Evolutionary conservation across 2,329 filamentous ascomycete genomes (phyloP), one percentile per base, ranked within the genome.

Genomic region (Cordyceps pruinosa): DNA sequence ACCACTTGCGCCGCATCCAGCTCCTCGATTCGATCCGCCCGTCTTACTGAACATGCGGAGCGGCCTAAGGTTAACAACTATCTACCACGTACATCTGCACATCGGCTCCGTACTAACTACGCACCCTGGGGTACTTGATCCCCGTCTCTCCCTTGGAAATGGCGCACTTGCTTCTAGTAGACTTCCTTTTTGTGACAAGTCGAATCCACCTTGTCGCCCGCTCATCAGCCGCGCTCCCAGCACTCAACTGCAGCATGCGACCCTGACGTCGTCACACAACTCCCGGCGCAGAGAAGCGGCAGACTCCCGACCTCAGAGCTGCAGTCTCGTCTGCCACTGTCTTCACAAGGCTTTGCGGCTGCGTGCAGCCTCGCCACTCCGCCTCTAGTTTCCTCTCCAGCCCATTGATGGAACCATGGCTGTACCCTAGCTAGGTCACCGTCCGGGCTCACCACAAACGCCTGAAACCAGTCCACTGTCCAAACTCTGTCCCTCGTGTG

Each of bases 121-220:
- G 15, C 21, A 26, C 28, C 10, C 52, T 30, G 32, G 52, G 42
- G 41, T 54, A 39, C 15, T 5, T 28, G n/a, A 17, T 54, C 28
- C 50, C 41, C 39, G 15, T 35, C 28, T n/a, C n/a, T 6, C 37
- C 39, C 7, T 21, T 35, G n/a, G 30, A 17, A 15, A 19, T 49
- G 46, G 32, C 32, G 46, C 21, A 32, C 10, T 10, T 10, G 41
- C 51, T 54, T 54, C 51, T 30, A 46, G 30, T 34, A 37, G 50
- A 39, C 41, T 55, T 55, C 52, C 52, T 47, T 47, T 46, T 55
- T 55, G 30, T 55, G 42, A 55, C 51, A 39, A 47, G 52, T 30
- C 52, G 41, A 47, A 55, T 37, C 52, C 39, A 55, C 52, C 41
- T n/a, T 10, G 10, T 23, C 37, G 30, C 46, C 32, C 6, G n/a